phyloP scores from a whole-genome alignment of 306 rosid species.

The Trifolium dubium region DNA sequence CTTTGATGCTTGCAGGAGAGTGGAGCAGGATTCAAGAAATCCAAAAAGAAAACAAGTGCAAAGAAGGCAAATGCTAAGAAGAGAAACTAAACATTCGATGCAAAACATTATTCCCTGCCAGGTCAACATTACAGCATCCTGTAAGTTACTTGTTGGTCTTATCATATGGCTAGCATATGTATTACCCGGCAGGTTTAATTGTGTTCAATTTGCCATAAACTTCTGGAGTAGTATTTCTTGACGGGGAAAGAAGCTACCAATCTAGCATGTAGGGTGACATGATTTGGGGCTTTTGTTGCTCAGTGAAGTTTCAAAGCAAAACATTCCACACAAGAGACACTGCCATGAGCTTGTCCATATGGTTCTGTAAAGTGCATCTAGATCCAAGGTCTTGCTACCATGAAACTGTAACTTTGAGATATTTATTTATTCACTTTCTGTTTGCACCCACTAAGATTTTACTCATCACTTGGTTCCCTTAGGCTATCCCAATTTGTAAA shows the following conservation, averaged over 20 bases:
- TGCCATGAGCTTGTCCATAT: slow-evolving; percentile 30
- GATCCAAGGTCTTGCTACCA: slow-evolving; percentile 1
- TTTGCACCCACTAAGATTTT: too few relatives aligned
- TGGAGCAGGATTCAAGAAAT: slow-evolving; percentile 57
- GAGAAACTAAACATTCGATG: slow-evolving; percentile 45
- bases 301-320: slow-evolving; percentile 21
- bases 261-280: slow-evolving; percentile 26
- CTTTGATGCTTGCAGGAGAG: slow-evolving; percentile 62
- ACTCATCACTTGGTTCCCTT: slow-evolving; percentile 9
- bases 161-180: too few relatives aligned
- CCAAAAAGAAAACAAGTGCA: slow-evolving; percentile 56
- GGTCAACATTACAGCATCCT: too few relatives aligned
- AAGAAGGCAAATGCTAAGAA: slow-evolving; percentile 64
- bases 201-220: slow-evolving; percentile 9
- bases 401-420: slow-evolving; percentile 19
- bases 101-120: slow-evolving; percentile 20
- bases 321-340: slow-evolving; percentile 7
- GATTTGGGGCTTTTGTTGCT: slow-evolving; percentile 29
- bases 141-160: too few relatives aligned
- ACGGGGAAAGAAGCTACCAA: slow-evolving; percentile 26
- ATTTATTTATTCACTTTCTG: slow-evolving; percentile 13
- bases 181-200: too few relatives aligned
- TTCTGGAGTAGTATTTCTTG: slow-evolving; percentile 14
- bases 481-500: slow-evolving; percentile 2
- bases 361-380: slow-evolving; percentile 35